phyloP scores from a whole-genome alignment of 345 rosid species.

The Anastatica hierochuntica region DNA sequence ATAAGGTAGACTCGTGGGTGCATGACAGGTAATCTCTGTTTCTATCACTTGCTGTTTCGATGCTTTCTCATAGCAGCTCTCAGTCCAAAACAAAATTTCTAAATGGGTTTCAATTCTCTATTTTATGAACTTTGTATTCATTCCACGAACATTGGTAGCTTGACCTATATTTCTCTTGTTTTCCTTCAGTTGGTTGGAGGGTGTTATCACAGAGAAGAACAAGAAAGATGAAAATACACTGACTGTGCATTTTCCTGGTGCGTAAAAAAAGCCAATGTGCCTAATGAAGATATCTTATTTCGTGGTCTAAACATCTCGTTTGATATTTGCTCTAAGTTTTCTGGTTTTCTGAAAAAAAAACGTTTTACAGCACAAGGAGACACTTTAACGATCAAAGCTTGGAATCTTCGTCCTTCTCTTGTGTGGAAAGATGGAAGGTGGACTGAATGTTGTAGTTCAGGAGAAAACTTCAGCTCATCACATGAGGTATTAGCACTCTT shows the following conservation, averaged over 20 bases:
- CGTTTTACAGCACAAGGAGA: slow-evolving; percentile 61
- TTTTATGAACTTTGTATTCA: neutral
- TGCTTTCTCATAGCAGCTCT: neutral
- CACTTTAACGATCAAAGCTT: slow-evolving; percentile 46
- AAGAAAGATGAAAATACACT: slow-evolving; percentile 62
- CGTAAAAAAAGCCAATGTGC: neutral
- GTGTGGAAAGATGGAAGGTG: slow-evolving; percentile 81
- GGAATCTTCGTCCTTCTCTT: slow-evolving; percentile 86
- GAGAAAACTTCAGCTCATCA: slow-evolving; percentile 28
- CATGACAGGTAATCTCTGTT: slow-evolving; percentile 50
- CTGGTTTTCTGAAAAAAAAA: neutral
- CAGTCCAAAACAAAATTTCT: neutral
- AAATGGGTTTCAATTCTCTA: neutral
- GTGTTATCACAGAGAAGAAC: slow-evolving; percentile 70
- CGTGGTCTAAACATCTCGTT: neutral
- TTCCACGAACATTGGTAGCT: neutral
- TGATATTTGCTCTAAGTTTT: neutral
- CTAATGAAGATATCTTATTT: slow-evolving; percentile 5
- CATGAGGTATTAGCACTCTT: slow-evolving; percentile 40
- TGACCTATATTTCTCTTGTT: slow-evolving; percentile 8
- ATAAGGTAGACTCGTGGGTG: slow-evolving; percentile 82
- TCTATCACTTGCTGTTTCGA: neutral
- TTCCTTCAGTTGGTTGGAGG: slow-evolving; percentile 87
- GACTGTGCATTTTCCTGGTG: slow-evolving; percentile 77
- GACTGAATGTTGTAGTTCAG: slow-evolving; percentile 63